Evolutionary conservation across 176 grass and related monocot species (phyloP).

Genomic region (Saccharum spontaneum): DNA sequence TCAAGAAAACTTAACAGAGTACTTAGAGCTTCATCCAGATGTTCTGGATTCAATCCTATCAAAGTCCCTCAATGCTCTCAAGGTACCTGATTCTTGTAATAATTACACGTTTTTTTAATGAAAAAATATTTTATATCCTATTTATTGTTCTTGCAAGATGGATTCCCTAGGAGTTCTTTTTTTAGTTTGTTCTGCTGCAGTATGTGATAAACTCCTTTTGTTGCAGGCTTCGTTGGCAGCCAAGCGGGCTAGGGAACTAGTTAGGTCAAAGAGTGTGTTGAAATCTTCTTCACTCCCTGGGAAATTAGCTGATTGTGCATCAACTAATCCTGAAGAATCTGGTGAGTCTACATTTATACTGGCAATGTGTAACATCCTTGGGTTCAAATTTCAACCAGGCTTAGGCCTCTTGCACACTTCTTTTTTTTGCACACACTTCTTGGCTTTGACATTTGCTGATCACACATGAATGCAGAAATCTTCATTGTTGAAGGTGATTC

Average conservation of each 20-base stretch:
- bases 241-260: slow-evolving; percentile 88
- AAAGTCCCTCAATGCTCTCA: slow-evolving; percentile 94
- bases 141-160: slow-evolving; percentile 14
- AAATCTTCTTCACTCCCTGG: slow-evolving; percentile 97
- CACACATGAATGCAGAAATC: slow-evolving; percentile 73
- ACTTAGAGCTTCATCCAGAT: slow-evolving; percentile 91
- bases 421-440: background rate
- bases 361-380: background rate
- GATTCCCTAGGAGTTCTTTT: background rate
- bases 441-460: slow-evolving; percentile 30
- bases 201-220: background rate
- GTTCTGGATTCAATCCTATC: slow-evolving; percentile 76
- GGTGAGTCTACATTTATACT: slow-evolving; percentile 44
- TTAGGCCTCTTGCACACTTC: background rate
- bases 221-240: slow-evolving; percentile 92
- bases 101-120: background rate
- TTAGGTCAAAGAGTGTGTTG: slow-evolving; percentile 89
- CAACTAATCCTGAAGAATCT: slow-evolving; percentile 83
- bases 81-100: slow-evolving; percentile 58
- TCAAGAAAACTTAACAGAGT: slow-evolving; percentile 93
- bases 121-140: background rate
- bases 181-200: slow-evolving; percentile 37
- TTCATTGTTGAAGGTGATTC: slow-evolving; percentile 99
- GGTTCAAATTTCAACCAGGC: background rate
- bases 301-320: slow-evolving; percentile 92